Percentiles rank a stretch among this genome's conserved stretches.
Evolutionary conservation across 805 yeast genomes (phyloP).

Genomic region (Brettanomyces custersianus): DNA sequence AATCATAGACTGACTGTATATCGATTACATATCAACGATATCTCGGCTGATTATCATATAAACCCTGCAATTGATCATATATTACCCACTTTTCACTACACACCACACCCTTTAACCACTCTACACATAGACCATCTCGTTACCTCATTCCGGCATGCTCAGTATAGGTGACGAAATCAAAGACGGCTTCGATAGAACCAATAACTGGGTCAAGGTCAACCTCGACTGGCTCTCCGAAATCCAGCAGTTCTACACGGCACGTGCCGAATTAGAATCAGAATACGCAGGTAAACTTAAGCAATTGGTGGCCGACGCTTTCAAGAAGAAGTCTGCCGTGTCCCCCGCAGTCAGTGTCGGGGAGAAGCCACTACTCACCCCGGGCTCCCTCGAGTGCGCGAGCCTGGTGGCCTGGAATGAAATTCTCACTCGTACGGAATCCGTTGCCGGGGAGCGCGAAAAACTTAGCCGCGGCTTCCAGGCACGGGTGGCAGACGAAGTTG

Average conservation of each 20-base stretch:
- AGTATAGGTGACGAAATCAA: constrained; percentile 65
- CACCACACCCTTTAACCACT: no score
- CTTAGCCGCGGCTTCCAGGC: constrained; percentile 52
- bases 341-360: constrained; percentile 81
- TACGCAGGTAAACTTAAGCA: constrained; percentile 60
- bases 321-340: constrained; percentile 62
- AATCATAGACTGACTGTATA: no score
- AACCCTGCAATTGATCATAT: no score
- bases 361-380: constrained; percentile 85
- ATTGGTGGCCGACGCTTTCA: constrained; percentile 60
- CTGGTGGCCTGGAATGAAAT: constrained; percentile 88
- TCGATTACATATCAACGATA: no score
- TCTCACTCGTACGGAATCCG: constrained; percentile 70
- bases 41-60: no score
- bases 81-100: no score
- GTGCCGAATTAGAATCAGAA: constrained; percentile 77
- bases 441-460: constrained; percentile 56
- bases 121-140: no score
- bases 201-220: constrained; percentile 71
- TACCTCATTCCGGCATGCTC: constrained; percentile 18
- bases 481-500: constrained; percentile 54
- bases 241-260: constrained; percentile 74
- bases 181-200: constrained; percentile 72
- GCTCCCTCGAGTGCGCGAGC: constrained; percentile 82
- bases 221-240: constrained; percentile 69